These are phyloP conservation scores for Radiomyces spectabilis DNA, from an alignment of 192 early-diverging fungal species.

Conservation along the genomic window DNA sequence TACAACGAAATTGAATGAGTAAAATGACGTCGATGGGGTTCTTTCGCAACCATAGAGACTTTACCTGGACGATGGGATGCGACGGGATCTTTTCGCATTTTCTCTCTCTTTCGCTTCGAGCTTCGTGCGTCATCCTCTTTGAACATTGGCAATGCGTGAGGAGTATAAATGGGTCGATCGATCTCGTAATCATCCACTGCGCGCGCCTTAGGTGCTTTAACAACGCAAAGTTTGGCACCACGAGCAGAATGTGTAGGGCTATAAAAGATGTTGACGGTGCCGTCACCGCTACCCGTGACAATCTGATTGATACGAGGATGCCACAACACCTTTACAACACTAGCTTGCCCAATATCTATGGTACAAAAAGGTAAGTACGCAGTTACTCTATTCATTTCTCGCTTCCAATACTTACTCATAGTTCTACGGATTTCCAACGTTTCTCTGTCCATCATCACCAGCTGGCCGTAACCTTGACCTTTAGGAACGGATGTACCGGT, in stretches of 20 bases:
- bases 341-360: constrained; percentile 40
- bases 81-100: constrained; percentile 60
- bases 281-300: constrained; percentile 67
- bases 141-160: constrained; percentile 86
- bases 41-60: not conserved
- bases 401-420: constrained; percentile 33
- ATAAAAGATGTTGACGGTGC: constrained; percentile 71
- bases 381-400: not conserved
- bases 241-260: constrained; percentile 55
- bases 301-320: constrained; percentile 82
- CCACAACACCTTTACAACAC: constrained; percentile 77
- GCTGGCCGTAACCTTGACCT: constrained; percentile 54
- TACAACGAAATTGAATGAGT: not conserved
- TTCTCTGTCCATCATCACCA: constrained; percentile 59
- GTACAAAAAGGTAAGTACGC: not conserved
- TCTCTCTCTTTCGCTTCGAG: constrained; percentile 70
- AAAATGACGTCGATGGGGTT: not conserved
- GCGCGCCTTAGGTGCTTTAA: constrained; percentile 57
- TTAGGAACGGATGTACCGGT: constrained; percentile 73
- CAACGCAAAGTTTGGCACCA: constrained; percentile 67
- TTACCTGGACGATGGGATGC: constrained; percentile 67
- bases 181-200: constrained; percentile 56
- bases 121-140: constrained; percentile 56
- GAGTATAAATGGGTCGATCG: constrained; percentile 74
- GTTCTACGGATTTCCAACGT: constrained; percentile 45